These are phyloP conservation scores for Dactylellina sp. DNA, from an alignment of 2,329 filamentous ascomycete genomes.

Conservation along the genomic window DNA sequence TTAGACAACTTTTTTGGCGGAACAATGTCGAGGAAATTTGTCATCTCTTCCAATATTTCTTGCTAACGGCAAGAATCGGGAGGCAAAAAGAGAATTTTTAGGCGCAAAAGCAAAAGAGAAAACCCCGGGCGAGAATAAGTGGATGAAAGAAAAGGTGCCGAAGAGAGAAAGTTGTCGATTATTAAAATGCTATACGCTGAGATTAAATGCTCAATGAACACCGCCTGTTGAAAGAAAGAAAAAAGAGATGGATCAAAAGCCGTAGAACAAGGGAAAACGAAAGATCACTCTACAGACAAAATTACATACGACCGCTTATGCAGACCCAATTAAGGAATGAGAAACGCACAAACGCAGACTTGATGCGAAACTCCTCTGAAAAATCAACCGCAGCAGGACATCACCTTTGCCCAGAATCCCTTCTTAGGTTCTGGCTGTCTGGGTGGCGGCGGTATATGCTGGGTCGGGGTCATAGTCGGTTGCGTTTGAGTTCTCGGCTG, in stretches of 20 bases:
- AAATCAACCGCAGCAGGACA: slow-evolving; percentile 88
- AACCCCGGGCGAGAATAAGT: slow-evolving; percentile 4
- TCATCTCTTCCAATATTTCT: slow-evolving; percentile 48
- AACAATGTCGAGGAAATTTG: slow-evolving; percentile 56
- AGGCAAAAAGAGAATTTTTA: slow-evolving; percentile 59
- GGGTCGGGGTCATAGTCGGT: slow-evolving; percentile 69
- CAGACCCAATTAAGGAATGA: slow-evolving; percentile 54
- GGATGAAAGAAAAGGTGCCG: slow-evolving; percentile 1
- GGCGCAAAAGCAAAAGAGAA: slow-evolving; percentile 60
- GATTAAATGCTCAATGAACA: slow-evolving; percentile 57
- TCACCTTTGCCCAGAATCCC: slow-evolving; percentile 88
- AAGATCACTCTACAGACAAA: slow-evolving; percentile 56
- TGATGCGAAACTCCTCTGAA: slow-evolving; percentile 59
- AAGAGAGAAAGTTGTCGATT: slow-evolving; percentile 50
- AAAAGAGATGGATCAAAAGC: slow-evolving; percentile 40
- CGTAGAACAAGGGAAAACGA: slow-evolving; percentile 35
- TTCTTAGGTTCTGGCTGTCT: slow-evolving; percentile 77
- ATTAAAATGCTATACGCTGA: slow-evolving; percentile 57
- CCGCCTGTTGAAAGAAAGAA: slow-evolving; percentile 35
- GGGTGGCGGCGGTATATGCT: slow-evolving; percentile 65
- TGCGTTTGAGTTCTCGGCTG: slow-evolving; percentile 73
- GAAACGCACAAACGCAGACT: slow-evolving; percentile 55
- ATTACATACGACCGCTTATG: slow-evolving; percentile 57
- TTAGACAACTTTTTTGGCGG: slow-evolving; percentile 58
- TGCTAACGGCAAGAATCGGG: slow-evolving; percentile 60